phyloP scores from a whole-genome alignment of 768 basidiomycete species.

The Clitopilus passeckerianus region DNA sequence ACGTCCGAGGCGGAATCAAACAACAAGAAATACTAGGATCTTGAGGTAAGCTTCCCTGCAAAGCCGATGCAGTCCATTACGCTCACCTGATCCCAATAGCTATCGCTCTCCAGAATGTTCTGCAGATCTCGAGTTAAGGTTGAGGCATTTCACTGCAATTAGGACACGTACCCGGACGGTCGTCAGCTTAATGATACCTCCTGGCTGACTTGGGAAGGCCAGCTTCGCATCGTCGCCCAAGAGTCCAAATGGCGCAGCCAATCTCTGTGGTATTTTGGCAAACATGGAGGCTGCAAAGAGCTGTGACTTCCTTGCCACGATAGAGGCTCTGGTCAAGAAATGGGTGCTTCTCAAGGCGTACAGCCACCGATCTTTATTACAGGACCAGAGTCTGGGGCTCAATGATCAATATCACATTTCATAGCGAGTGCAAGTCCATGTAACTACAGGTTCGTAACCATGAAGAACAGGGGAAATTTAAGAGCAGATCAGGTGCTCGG shows the following conservation, averaged over 20 bases:
- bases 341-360: not conserved
- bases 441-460: not conserved
- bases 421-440: not conserved
- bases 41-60: constrained; percentile 1
- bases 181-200: constrained; percentile 73
- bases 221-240: constrained; percentile 87
- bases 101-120: constrained; percentile 72
- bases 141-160: not conserved
- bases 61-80: constrained; percentile 12
- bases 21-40: constrained; percentile 67
- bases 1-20: constrained; percentile 92
- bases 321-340: not conserved
- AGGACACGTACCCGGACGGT: constrained; percentile 58
- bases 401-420: not conserved
- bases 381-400: not conserved
- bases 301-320: not conserved
- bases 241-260: constrained; percentile 72
- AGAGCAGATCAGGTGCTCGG: no score
- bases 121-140: constrained; percentile 19
- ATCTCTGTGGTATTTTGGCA: constrained; percentile 63
- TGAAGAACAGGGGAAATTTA: no score
- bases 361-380: not conserved
- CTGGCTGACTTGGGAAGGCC: constrained; percentile 77
- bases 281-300: constrained; percentile 39
- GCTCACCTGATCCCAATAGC: constrained; percentile 86